Evolutionary conservation across 2,329 filamentous ascomycete genomes (phyloP).

Genomic region (Akanthomyces dipterigenus): DNA sequence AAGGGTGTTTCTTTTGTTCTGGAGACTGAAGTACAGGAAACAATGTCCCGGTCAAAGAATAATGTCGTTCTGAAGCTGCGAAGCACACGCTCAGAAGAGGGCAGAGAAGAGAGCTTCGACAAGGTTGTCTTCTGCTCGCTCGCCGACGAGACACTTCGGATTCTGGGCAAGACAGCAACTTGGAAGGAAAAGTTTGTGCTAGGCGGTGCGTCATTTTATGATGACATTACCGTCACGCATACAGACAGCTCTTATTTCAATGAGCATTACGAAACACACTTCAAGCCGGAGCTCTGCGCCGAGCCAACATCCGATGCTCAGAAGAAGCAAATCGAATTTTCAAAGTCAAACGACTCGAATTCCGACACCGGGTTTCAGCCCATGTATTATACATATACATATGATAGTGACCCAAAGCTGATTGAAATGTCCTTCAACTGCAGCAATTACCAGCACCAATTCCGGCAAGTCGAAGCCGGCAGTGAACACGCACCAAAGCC

Average conservation of each 20-base stretch:
- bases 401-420: constrained; percentile 46
- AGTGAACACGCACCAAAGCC: constrained; percentile 39
- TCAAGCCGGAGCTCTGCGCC: constrained; percentile 43
- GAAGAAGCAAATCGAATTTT: constrained; percentile 32
- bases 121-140: constrained; percentile 60
- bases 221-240: constrained; percentile 67
- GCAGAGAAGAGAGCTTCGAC: constrained; percentile 50
- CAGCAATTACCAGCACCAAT: constrained; percentile 69
- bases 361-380: constrained; percentile 49
- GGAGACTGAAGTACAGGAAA: constrained; percentile 46
- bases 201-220: constrained; percentile 61
- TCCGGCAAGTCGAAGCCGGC: constrained; percentile 36
- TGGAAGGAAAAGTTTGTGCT: constrained; percentile 60
- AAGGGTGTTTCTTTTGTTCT: constrained; percentile 51
- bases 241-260: constrained; percentile 59
- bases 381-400: constrained; percentile 61
- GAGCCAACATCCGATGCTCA: constrained; percentile 36
- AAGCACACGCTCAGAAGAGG: constrained; percentile 43
- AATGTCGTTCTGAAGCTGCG: constrained; percentile 48
- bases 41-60: constrained; percentile 43
- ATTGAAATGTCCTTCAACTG: constrained; percentile 70
- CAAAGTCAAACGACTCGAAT: constrained; percentile 38
- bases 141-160: constrained; percentile 56
- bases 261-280: constrained; percentile 59
- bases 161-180: constrained; percentile 51